Evolutionary conservation across 129 eudicot genomes (phyloP).

Genomic region (Silybum marianum): DNA sequence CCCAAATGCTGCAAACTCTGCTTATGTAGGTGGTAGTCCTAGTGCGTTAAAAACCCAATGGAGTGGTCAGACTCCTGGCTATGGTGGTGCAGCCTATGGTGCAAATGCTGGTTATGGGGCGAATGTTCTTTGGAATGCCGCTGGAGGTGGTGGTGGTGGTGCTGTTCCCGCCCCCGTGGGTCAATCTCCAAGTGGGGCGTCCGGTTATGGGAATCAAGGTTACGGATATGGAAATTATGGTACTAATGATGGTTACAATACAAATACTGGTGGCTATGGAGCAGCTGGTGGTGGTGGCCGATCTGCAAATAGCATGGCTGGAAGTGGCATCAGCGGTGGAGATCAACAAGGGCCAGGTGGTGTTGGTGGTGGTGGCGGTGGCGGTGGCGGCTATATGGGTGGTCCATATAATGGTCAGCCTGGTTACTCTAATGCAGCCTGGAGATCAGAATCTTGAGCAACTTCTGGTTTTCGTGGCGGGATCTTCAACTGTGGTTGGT

Average conservation of each 20-base stretch:
- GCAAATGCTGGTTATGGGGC: conserved; percentile 46
- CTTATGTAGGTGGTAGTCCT: conserved; percentile 39
- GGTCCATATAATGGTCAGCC: conserved; percentile 48
- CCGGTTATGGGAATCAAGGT: conserved; percentile 54
- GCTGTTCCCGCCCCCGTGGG: conserved; percentile 40
- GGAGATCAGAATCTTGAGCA: conserved; percentile 39
- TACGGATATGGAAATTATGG: conserved; percentile 51
- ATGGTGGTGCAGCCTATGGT: conserved; percentile 46
- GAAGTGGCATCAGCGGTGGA: conserved; percentile 19
- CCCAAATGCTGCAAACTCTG: conserved; percentile 36
- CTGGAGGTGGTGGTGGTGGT: conserved; percentile 44
- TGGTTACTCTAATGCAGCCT: conserved; percentile 43
- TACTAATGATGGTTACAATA: conserved; percentile 41
- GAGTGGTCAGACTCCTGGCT: conserved; percentile 53
- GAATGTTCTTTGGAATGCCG: conserved; percentile 39
- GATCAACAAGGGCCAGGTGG: conserved; percentile 45
- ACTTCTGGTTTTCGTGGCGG: conserved; percentile 7
- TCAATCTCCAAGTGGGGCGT: conserved; percentile 52
- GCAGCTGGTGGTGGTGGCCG: conserved; percentile 43
- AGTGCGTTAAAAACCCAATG: conserved; percentile 43
- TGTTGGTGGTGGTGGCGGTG: conserved; percentile 26
- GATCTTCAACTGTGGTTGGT: background rate
- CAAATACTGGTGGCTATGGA: conserved; percentile 42
- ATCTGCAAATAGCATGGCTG: conserved; percentile 43
- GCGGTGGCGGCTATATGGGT: conserved; percentile 35